These are phyloP conservation scores for Polygonum maritimum DNA, from an alignment of 148 eudicot species.

Conservation along the genomic window DNA sequence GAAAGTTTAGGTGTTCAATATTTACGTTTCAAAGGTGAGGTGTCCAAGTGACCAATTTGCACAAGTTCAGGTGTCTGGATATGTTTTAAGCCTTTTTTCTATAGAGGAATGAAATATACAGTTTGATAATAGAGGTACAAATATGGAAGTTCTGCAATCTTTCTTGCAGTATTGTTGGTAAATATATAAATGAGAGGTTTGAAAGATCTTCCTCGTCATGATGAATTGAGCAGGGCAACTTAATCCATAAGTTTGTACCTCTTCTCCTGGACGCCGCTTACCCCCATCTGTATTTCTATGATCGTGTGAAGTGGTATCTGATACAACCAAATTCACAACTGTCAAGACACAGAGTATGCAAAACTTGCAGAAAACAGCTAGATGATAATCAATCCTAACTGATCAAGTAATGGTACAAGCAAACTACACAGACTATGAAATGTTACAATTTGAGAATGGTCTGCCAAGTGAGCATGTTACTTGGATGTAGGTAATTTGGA, in stretches of 20 bases:
- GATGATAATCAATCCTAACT: background rate
- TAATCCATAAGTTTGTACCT: conserved; percentile 93
- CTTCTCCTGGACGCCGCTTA: conserved; percentile 96
- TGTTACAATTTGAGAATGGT: background rate
- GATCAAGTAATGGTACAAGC: background rate
- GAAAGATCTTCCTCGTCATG: background rate
- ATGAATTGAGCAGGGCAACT: conserved; percentile 1
- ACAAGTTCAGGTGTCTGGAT: too few species aligned
- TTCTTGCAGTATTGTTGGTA: background rate
- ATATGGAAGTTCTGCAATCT: background rate
- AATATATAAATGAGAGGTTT: background rate
- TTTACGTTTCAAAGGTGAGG: too few species aligned
- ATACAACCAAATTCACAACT: background rate
- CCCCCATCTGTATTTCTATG: conserved; percentile 99
- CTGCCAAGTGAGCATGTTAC: background rate
- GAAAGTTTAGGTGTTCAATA: too few species aligned
- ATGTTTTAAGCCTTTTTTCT: too few species aligned
- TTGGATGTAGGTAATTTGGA: too few species aligned
- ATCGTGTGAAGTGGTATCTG: conserved; percentile 99
- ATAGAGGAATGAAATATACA: background rate
- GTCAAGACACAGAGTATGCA: background rate
- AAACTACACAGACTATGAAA: background rate
- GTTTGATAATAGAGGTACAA: background rate
- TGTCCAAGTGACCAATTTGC: too few species aligned
- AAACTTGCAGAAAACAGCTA: background rate